Conservation (phyloP, 2,329 filamentous ascomycete species). For the Aspergillus tamarii region DNA sequence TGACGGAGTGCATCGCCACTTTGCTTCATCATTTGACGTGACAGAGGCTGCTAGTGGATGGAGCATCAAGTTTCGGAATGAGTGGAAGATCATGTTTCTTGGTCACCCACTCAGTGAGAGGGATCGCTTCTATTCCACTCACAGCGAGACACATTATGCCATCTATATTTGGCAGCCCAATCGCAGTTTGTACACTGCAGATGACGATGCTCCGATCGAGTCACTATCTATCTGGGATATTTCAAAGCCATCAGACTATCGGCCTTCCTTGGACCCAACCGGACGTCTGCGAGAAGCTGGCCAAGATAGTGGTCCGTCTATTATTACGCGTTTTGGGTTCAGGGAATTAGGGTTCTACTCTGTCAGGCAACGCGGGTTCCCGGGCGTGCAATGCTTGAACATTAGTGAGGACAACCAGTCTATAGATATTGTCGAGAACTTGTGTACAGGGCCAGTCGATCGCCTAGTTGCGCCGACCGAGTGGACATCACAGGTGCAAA, state of each 20-base stretch:
- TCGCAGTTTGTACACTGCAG: constrained; percentile 55
- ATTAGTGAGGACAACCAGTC: constrained; percentile 52
- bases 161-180: constrained; percentile 66
- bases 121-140: constrained; percentile 66
- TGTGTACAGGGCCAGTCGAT: constrained; percentile 55
- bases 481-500: constrained; percentile 49
- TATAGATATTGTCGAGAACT: constrained; percentile 62
- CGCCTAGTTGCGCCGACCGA: constrained; percentile 45
- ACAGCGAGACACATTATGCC: constrained; percentile 63
- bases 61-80: constrained; percentile 56
- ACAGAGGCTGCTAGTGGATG: constrained; percentile 35
- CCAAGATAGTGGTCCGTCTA: constrained; percentile 42
- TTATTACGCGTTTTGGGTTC: constrained; percentile 56
- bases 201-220: constrained; percentile 61
- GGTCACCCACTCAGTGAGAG: constrained; percentile 58
- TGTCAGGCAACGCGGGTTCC: constrained; percentile 57
- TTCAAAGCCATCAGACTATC: constrained; percentile 51
- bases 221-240: constrained; percentile 65
- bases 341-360: constrained; percentile 57
- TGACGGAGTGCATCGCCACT: constrained; percentile 60
- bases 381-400: constrained; percentile 54
- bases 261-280: constrained; percentile 55
- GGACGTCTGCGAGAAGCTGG: constrained; percentile 39
- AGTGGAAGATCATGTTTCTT: constrained; percentile 64
- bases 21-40: constrained; percentile 63